Evolutionary conservation across 2,329 filamentous ascomycete genomes (phyloP).

Genomic region (Pyricularia sp.): DNA sequence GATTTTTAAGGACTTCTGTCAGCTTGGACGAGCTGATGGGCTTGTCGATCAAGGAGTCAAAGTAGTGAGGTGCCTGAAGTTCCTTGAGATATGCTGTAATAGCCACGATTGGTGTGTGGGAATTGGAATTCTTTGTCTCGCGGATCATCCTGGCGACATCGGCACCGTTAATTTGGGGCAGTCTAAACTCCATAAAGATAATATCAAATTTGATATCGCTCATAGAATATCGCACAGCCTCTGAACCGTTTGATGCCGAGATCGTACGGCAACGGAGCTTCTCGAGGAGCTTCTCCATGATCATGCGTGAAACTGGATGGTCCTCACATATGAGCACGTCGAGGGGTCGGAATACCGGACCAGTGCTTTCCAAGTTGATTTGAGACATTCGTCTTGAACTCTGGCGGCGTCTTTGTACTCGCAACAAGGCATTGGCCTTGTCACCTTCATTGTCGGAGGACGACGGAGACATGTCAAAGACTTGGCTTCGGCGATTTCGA

Average conservation of each 20-base stretch:
- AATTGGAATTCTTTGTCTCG: constrained; percentile 90
- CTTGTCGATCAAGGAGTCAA: constrained; percentile 91
- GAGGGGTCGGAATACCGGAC: constrained; percentile 77
- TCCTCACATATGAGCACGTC: constrained; percentile 97
- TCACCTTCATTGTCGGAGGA: constrained; percentile 96
- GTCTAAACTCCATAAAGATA: constrained; percentile 93
- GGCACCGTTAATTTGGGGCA: constrained; percentile 87
- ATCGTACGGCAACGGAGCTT: constrained; percentile 92
- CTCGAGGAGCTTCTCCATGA: constrained; percentile 97
- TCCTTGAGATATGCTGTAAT: constrained; percentile 98
- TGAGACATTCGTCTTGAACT: constrained; percentile 90
- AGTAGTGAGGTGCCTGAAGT: constrained; percentile 85
- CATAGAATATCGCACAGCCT: constrained; percentile 86
- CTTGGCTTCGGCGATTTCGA: constrained; percentile 82
- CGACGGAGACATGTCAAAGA: constrained; percentile 92
- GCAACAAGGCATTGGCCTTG: constrained; percentile 71
- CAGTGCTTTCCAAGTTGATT: constrained; percentile 56
- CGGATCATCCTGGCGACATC: constrained; percentile 97
- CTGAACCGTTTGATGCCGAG: constrained; percentile 76
- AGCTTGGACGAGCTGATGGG: constrained; percentile 87
- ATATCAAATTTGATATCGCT: constrained; percentile 98
- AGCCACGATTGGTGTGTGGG: constrained; percentile 86
- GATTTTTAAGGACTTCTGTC: constrained; percentile 70
- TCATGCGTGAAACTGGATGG: constrained; percentile 88
- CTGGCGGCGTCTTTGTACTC: constrained; percentile 87